Conservation (phyloP, 768 basidiomycete genomes). For the Gautieria morchelliformis region DNA sequence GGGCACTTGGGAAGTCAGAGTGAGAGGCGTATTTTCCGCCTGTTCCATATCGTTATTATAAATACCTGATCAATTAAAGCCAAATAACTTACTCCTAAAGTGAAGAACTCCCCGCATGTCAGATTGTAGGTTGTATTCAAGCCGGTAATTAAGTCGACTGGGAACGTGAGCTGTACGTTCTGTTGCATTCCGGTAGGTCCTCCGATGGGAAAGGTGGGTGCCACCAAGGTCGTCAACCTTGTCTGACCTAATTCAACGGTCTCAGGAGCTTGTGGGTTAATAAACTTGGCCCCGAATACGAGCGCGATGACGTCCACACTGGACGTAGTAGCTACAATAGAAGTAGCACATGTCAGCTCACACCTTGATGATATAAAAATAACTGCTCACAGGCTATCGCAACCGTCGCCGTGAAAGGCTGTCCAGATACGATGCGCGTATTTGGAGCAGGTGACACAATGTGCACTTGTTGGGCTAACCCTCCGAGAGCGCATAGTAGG, state of each 20-base stretch:
- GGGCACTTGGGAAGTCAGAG: not conserved
- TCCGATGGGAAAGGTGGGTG: not conserved
- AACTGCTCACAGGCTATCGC: not conserved
- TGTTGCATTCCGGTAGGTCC: not conserved
- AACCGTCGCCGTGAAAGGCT: conserved; percentile 5
- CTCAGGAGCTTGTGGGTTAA: not conserved
- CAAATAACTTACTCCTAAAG: not conserved
- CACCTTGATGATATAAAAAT: not conserved
- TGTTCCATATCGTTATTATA: not conserved
- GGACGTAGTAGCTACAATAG: not conserved
- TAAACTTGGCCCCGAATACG: not conserved
- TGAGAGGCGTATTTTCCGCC: not conserved
- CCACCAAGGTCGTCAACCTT: not conserved
- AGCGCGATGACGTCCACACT: conserved; percentile 4
- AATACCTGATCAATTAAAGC: too few species aligned
- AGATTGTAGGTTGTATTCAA: not conserved
- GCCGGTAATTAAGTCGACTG: not conserved
- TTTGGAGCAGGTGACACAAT: not conserved
- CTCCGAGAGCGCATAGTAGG: not conserved
- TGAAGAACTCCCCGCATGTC: conserved; percentile 3
- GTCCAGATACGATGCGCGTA: not conserved
- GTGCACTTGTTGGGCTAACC: not conserved
- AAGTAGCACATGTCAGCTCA: not conserved
- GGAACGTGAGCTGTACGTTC: not conserved
- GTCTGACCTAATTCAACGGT: conserved; percentile 3